phyloP scores from a whole-genome alignment of 805 yeast genomes.

The Danielia oregonensis region DNA sequence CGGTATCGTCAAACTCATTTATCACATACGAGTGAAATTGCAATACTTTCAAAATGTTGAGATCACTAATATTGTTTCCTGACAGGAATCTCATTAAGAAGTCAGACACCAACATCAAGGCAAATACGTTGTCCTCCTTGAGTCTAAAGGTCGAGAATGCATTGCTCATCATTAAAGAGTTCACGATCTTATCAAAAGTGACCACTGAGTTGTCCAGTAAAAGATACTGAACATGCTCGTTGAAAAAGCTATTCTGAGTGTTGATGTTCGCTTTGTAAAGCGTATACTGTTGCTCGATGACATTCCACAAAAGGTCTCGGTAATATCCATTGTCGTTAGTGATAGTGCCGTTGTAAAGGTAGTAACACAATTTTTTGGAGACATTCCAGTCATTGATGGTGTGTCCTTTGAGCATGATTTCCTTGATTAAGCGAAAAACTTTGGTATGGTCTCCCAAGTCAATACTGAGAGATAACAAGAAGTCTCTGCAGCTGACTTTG shows the following conservation, averaged over 20 bases:
- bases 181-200: slow-evolving; percentile 6
- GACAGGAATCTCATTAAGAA: slow-evolving; percentile 16
- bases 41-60: slow-evolving; percentile 17
- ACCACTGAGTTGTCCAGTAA: slow-evolving; percentile 5
- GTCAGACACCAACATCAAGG: slow-evolving; percentile 23
- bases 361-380: slow-evolving; percentile 27
- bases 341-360: slow-evolving; percentile 25
- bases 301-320: slow-evolving; percentile 28
- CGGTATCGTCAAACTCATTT: slow-evolving; percentile 37
- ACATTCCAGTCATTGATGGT: slow-evolving; percentile 25
- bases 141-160: slow-evolving; percentile 25
- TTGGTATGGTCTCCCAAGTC: slow-evolving; percentile 32
- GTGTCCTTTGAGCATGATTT: slow-evolving; percentile 29
- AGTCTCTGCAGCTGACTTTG: slow-evolving; percentile 22
- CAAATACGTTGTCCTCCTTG: slow-evolving; percentile 30
- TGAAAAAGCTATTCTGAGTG: slow-evolving; percentile 26
- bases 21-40: slow-evolving; percentile 28
- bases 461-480: slow-evolving; percentile 28
- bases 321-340: slow-evolving; percentile 22
- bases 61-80: slow-evolving; percentile 4
- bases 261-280: slow-evolving; percentile 18
- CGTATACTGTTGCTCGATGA: slow-evolving; percentile 32
- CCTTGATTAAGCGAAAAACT: slow-evolving; percentile 34
- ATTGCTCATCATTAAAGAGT: slow-evolving; percentile 24
- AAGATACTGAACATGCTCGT: slow-evolving; percentile 26